A percentile compares a stretch with the other conserved stretches of the same genome.
Evolutionary conservation across 1,139 yeast species (phyloP).

Genomic region (Candida glucosophila): DNA sequence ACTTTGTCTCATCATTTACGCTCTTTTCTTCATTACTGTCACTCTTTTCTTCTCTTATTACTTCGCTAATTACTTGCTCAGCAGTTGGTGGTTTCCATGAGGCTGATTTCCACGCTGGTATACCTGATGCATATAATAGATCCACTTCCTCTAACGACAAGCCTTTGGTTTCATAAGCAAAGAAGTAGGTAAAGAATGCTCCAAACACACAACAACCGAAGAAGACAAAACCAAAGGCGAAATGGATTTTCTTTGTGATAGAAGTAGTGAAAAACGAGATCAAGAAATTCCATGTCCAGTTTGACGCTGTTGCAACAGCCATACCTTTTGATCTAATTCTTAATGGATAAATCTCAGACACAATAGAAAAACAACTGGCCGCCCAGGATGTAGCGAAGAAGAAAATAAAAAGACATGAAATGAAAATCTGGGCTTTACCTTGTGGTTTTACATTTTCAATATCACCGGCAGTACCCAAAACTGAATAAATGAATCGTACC

Average conservation of each 20-base stretch:
- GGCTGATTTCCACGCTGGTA: constrained; percentile 38
- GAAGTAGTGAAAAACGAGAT: constrained; percentile 73
- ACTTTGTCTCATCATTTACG: constrained; percentile 6
- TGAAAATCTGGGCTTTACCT: constrained; percentile 67
- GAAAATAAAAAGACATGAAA: constrained; percentile 70
- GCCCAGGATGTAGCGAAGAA: constrained; percentile 85
- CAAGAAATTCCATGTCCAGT: constrained; percentile 75
- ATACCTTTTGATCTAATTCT: constrained; percentile 75
- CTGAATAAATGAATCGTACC: constrained; percentile 52
- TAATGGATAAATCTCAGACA: constrained; percentile 71
- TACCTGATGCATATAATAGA: constrained; percentile 42
- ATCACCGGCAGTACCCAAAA: constrained; percentile 47
- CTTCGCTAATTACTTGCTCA: too few species aligned
- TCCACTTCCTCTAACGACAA: constrained; percentile 57
- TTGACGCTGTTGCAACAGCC: constrained; percentile 65
- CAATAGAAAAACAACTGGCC: constrained; percentile 69
- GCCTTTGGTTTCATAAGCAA: constrained; percentile 57
- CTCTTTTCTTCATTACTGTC: constrained; percentile 6
- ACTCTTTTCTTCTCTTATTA: constrained; percentile 12
- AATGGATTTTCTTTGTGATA: constrained; percentile 37
- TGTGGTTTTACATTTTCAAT: constrained; percentile 30
- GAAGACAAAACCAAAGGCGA: constrained; percentile 66
- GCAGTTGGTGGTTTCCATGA: constrained; percentile 33
- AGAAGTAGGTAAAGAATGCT: constrained; percentile 42
- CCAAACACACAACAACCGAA: constrained; percentile 59